Percentiles rank a stretch among this genome's conserved stretches.
Conservation (phyloP, 768 basidiomycete genomes). For the Amanita fuliginea region DNA sequence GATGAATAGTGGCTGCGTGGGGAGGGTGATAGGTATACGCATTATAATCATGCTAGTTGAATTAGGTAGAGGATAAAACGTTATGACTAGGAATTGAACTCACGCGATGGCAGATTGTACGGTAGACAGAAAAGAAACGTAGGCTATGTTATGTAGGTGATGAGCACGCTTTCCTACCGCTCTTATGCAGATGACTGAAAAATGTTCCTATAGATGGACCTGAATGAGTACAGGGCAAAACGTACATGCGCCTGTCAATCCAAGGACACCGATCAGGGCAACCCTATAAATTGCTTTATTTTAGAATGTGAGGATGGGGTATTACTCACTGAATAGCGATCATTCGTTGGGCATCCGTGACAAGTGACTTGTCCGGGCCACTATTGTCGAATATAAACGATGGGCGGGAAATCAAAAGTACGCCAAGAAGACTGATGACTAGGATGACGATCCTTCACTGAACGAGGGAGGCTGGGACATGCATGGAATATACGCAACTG, state of each 20-base stretch:
- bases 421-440: slow-evolving; percentile 64
- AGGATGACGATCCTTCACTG: not conserved
- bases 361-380: not conserved
- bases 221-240: slow-evolving; percentile 10
- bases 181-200: slow-evolving; percentile 13
- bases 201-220: not conserved
- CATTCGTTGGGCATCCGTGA: slow-evolving; percentile 29
- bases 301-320: not conserved
- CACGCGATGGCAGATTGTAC: slow-evolving; percentile 24
- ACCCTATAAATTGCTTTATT: slow-evolving; percentile 24
- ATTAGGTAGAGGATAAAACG: not conserved
- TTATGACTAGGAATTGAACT: not conserved
- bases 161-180: slow-evolving; percentile 19
- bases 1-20: slow-evolving; percentile 33
- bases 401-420: slow-evolving; percentile 75
- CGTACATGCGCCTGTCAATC: slow-evolving; percentile 57
- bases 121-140: slow-evolving; percentile 51
- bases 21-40: slow-evolving; percentile 30
- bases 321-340: slow-evolving; percentile 43
- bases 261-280: slow-evolving; percentile 51
- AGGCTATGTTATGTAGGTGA: slow-evolving; percentile 59
- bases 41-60: slow-evolving; percentile 30
- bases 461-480: not conserved
- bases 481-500: slow-evolving; percentile 11
- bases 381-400: slow-evolving; percentile 42